Evolutionary conservation across 371 early-diverging fungal species (phyloP), one percentile per base, ranked within the genome.

Genomic region (Mucor piriformis): DNA sequence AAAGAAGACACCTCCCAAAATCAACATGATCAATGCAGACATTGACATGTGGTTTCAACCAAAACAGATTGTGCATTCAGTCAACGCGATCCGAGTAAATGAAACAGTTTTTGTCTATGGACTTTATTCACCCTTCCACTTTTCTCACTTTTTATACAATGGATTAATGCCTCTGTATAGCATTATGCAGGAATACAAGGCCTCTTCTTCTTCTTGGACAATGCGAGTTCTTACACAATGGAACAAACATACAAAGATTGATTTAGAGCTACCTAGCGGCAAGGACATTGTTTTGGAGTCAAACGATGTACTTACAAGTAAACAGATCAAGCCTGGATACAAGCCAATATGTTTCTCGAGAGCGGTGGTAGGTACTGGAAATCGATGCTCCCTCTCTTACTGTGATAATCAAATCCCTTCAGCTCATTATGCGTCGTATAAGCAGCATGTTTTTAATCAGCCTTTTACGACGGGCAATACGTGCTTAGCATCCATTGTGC

Each of bases 141-240:
- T 77, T 42, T 74, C 81, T 0, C 82, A 84, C 38, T 72, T 67
- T 63, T 54, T 84, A 1, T 84, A 66, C 25, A 84, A 84, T 50
- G 81, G 82, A 0, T 61, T 84, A 54, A 60, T 79, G 25, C 82
- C 81, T 18, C 61, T 84, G 0, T 82, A 77, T 54, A 80, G 81
- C 16, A 73, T 69, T 0, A 77, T 79, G 74, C 66, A 59, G 49
- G 66, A 75, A 0, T 58, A 76, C 18, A 47, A 52, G 0, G 74
- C 67, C 0, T 59, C 70, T 6, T 38, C 53, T 3, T 34, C 64
- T 3, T 53, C 61, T 7, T 84, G 81, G 78, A 61, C 70, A 0
- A 52, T 76, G 24, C 76, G 81, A 13, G 70, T 55, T 1, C 52
- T 34, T 1, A 66, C 67, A 0, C 57, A 44, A 18, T 6, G 25